These are phyloP conservation scores for Trichosporon asahii DNA, from an alignment of 1,284 basidiomycete genomes.

Conservation along the genomic window DNA sequence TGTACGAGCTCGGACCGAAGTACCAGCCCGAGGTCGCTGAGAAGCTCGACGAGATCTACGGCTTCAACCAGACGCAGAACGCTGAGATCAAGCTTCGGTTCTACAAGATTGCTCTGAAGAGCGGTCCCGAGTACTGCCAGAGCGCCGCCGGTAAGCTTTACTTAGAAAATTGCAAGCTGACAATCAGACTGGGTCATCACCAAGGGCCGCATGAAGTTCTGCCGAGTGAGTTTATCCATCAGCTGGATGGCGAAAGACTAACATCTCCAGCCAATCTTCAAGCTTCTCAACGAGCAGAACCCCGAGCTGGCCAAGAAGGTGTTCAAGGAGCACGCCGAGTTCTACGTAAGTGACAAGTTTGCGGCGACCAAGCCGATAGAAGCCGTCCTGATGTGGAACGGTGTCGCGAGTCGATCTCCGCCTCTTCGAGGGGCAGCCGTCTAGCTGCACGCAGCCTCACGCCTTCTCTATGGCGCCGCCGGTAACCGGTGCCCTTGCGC, in stretches of 20 bases:
- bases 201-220: slow-evolving; percentile 56
- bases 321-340: slow-evolving; percentile 53
- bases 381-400: not conserved
- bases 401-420: not conserved
- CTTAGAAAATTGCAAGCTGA: not conserved
- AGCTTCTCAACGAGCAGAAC: slow-evolving; percentile 52
- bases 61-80: slow-evolving; percentile 50
- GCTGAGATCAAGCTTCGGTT: slow-evolving; percentile 55
- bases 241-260: not conserved
- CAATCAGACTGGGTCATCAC: slow-evolving; percentile 53
- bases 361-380: not conserved
- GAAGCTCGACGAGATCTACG: slow-evolving; percentile 53
- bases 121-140: slow-evolving; percentile 52
- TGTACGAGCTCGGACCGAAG: slow-evolving; percentile 29
- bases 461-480: not conserved
- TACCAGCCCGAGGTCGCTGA: slow-evolving; percentile 42
- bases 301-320: slow-evolving; percentile 54
- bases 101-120: slow-evolving; percentile 54
- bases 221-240: slow-evolving; percentile 29
- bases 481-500: too few relatives aligned
- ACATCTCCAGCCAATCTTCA: slow-evolving; percentile 48
- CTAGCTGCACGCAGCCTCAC: not conserved
- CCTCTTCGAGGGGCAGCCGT: not conserved
- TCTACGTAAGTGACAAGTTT: slow-evolving; percentile 47
- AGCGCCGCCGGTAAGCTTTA: slow-evolving; percentile 50